Conservation (phyloP, 106 monocot genomes). For the Apostasia ramifera region DNA sequence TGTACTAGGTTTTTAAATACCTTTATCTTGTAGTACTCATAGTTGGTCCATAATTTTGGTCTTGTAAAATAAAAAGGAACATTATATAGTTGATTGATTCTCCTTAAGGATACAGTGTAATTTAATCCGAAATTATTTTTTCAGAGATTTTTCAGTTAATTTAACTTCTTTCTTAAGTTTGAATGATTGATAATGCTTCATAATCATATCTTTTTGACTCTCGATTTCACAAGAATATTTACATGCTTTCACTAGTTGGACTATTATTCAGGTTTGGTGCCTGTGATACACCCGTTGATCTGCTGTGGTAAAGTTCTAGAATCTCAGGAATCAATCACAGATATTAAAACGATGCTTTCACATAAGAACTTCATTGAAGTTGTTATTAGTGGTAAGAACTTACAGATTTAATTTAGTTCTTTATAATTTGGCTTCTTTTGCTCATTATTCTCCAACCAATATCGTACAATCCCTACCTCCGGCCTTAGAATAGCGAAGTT, state of each 20-base stretch:
- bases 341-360: constrained; percentile 19
- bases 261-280: constrained; percentile 57
- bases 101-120: too few relatives aligned
- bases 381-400: constrained; percentile 49
- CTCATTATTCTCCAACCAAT: not conserved
- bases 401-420: not conserved
- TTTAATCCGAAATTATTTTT: too few relatives aligned
- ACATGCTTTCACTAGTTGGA: not conserved
- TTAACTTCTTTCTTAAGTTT: too few relatives aligned
- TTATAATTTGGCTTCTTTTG: not conserved
- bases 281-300: constrained; percentile 45
- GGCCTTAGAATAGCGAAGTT: not conserved
- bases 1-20: too few relatives aligned
- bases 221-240: too few relatives aligned
- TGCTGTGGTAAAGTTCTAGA: constrained; percentile 39
- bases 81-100: too few relatives aligned
- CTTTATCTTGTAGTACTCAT: too few relatives aligned
- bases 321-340: constrained; percentile 27
- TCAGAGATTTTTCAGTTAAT: too few relatives aligned
- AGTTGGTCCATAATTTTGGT: too few relatives aligned
- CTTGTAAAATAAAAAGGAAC: too few relatives aligned
- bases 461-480: not conserved
- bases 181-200: too few relatives aligned
- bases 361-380: constrained; percentile 34
- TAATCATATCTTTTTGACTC: too few relatives aligned